These are phyloP conservation scores for Nemania sp. DNA, from an alignment of 2,329 filamentous ascomycete genomes.

Conservation along the genomic window DNA sequence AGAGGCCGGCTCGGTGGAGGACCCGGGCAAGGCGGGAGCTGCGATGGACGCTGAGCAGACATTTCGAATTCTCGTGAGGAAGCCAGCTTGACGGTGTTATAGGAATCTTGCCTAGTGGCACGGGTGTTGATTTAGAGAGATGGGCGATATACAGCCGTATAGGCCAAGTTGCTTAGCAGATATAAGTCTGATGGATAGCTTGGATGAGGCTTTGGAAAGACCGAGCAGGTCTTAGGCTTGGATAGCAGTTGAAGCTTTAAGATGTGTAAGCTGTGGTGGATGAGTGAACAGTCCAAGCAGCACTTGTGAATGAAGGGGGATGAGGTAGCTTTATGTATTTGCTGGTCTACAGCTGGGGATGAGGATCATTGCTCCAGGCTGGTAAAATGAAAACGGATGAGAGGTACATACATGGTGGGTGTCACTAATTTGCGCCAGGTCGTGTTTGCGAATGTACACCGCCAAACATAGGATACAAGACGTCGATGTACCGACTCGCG, in stretches of 20 bases:
- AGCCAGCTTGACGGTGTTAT: conserved; percentile 37
- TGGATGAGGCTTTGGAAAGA: background rate
- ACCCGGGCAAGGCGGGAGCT: conserved; percentile 68
- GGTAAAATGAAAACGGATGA: conserved; percentile 26
- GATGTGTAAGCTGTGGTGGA: conserved; percentile 31
- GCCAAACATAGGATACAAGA: conserved; percentile 34
- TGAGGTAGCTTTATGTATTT: conserved; percentile 39
- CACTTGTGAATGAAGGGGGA: conserved; percentile 29
- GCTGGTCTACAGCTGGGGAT: conserved; percentile 26
- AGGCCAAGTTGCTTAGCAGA: conserved; percentile 1
- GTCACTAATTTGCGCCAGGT: conserved; percentile 26
- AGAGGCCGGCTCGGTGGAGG: conserved; percentile 67
- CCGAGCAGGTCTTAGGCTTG: conserved; percentile 11
- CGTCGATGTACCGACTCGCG: conserved; percentile 27
- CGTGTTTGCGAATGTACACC: conserved; percentile 35
- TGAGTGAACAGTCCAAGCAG: conserved; percentile 20
- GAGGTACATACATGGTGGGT: conserved; percentile 33
- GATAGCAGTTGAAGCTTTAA: conserved; percentile 12
- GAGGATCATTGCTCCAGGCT: conserved; percentile 29
- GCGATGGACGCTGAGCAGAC: conserved; percentile 64
- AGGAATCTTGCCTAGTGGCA: conserved; percentile 24
- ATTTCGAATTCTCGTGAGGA: conserved; percentile 45
- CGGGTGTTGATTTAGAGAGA: background rate
- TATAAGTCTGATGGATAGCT: background rate
- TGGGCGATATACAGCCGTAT: background rate